Base-by-base conservation (phyloP, 768 basidiomycete species). In the Filobasidium wieringae region DNA sequence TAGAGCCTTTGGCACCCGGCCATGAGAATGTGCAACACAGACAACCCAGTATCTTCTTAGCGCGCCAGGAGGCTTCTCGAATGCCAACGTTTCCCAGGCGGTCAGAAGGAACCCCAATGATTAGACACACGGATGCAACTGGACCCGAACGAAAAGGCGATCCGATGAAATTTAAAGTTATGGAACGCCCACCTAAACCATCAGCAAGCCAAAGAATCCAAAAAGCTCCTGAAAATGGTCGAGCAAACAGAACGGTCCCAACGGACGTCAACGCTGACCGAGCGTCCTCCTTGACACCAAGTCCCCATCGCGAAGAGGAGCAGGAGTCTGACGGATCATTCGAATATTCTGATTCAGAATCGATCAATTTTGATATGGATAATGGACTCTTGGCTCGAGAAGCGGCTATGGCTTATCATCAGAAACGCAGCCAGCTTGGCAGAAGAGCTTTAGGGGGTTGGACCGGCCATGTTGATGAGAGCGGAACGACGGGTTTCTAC, bases 341-440 rank as follows among this genome's bases (percentile, higher is more conserved):
- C 34, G 59, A 60, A 22, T 61, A 61, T 32, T 57, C 60, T 4
- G 60, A 61, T 30, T 26, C 27, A 3, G 60, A 61, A 29, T 49
- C 51, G n/a, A 22, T 30, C 30, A 55, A 55, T 19, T 57, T 57
- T 30, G 60, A 61, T 45, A 61, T 57, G 55, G 55, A 57, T 36
- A 49, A 55, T 41, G 60, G 55, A 1, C n/a, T 57, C 26, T 50
- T 61, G 12, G 55, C 51, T 15, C 31, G 60, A 32, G 60, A 61
- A 49, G 60, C 55, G 24, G 60, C 60, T 1, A 51, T 61, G 32
- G 60, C 54, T 15, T 61, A 61, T 51, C 60, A 61, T 37, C 39
- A 49, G 26, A 61, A 61, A 36, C 45, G 60, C 12, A 53, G 53
- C 14, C 39, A 51, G 36, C 34, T 61, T 17, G 60, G 60, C 8